These are phyloP conservation scores for Colletotrichum kahawae DNA, from an alignment of 2,329 filamentous ascomycete genomes.

Conservation along the genomic window DNA sequence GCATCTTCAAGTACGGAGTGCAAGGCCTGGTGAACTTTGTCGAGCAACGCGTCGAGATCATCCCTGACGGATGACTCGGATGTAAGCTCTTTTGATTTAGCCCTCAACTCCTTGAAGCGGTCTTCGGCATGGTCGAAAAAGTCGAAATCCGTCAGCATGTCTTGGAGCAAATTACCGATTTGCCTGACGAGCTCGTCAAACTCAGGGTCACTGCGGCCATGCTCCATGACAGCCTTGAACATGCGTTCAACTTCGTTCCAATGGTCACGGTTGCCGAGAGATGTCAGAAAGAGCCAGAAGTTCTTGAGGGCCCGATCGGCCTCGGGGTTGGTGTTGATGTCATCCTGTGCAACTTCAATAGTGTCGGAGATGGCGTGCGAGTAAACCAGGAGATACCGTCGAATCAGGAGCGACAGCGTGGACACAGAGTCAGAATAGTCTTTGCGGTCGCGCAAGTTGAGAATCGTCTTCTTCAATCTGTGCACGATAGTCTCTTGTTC, in stretches of 20 bases:
- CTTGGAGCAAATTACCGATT: conserved; percentile 75
- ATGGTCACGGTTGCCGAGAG: conserved; percentile 74
- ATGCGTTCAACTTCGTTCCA: conserved; percentile 78
- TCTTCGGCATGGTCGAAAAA: conserved; percentile 80
- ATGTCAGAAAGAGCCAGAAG: conserved; percentile 80
- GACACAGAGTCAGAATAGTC: conserved; percentile 91
- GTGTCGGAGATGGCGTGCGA: conserved; percentile 74
- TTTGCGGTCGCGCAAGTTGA: conserved; percentile 73
- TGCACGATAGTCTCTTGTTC: conserved; percentile 76
- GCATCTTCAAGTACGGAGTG: conserved; percentile 73
- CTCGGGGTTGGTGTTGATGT: conserved; percentile 75
- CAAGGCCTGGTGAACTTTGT: conserved; percentile 71
- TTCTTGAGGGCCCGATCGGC: conserved; percentile 78
- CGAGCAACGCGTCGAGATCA: conserved; percentile 75
- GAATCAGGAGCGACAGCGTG: conserved; percentile 74
- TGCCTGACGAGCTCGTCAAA: conserved; percentile 81
- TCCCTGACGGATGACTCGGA: conserved; percentile 71
- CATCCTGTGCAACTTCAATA: conserved; percentile 68
- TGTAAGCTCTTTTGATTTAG: conserved; percentile 66
- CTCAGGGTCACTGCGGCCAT: conserved; percentile 78
- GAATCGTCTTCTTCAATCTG: conserved; percentile 77
- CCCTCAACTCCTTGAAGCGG: conserved; percentile 55
- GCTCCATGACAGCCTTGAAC: conserved; percentile 73
- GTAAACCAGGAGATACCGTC: conserved; percentile 80
- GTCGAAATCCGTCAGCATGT: conserved; percentile 82